Evolutionary conservation across 2,329 filamentous ascomycete genomes (phyloP).

Genomic region (Dichotomopilus funicola): DNA sequence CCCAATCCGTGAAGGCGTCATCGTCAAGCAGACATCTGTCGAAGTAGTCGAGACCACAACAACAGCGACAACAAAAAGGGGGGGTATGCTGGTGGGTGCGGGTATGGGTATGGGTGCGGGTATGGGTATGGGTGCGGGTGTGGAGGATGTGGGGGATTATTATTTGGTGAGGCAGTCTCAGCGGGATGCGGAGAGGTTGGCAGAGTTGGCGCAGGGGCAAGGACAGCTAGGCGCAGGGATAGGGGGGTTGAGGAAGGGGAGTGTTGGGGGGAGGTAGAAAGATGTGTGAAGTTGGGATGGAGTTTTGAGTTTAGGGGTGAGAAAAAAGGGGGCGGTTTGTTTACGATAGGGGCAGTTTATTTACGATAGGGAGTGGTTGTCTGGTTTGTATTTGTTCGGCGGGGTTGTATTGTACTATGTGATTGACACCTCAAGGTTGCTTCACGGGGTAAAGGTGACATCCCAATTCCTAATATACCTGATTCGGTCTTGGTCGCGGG

Average conservation of each 20-base stretch:
- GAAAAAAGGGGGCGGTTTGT: neutral
- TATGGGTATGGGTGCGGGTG: neutral
- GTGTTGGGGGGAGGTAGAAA: slow-evolving; percentile 2
- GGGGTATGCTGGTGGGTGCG: neutral
- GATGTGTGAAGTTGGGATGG: slow-evolving; percentile 6
- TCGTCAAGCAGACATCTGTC: slow-evolving; percentile 20
- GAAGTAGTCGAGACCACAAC: slow-evolving; percentile 14
- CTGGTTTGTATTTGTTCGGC: too few species aligned
- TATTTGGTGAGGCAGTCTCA: slow-evolving; percentile 18
- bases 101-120: neutral
- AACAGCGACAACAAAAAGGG: too few species aligned
- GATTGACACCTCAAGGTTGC: too few species aligned
- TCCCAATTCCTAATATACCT: too few species aligned
- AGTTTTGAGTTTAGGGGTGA: too few species aligned
- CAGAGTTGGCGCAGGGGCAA: too few species aligned
- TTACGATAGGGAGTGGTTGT: too few species aligned
- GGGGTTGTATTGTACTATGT: too few species aligned
- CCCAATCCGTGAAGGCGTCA: slow-evolving; percentile 2
- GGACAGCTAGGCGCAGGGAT: too few species aligned
- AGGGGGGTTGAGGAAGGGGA: neutral
- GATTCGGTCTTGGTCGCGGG: too few species aligned
- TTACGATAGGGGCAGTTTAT: neutral
- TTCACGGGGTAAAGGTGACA: too few species aligned
- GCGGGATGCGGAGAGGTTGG: slow-evolving; percentile 8
- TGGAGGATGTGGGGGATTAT: slow-evolving; percentile 17